A percentile compares a stretch with the other conserved stretches of the same genome.
Evolutionary conservation across 345 rosid genomes (phyloP).

Genomic region (Mangifera indica): DNA sequence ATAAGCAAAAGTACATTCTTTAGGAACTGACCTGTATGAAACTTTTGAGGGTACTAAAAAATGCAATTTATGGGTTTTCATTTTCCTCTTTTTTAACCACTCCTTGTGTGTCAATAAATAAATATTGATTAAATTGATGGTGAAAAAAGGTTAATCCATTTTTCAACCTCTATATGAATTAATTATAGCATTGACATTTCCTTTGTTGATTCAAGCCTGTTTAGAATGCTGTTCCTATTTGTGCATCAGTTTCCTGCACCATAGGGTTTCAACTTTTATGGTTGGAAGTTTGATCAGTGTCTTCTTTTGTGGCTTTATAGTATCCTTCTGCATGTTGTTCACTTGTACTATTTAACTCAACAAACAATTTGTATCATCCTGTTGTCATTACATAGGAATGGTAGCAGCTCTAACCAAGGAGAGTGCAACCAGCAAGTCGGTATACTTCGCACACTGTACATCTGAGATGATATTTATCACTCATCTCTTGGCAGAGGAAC

Average conservation of each 20-base stretch:
- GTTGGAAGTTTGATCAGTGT: background rate
- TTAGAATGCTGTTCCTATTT: too few relatives aligned
- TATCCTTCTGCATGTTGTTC: background rate
- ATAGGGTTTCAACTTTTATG: background rate
- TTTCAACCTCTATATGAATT: too few relatives aligned
- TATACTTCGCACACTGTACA: slow-evolving; percentile 93
- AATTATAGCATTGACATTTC: too few relatives aligned
- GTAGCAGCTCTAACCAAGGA: slow-evolving; percentile 88
- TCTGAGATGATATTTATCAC: slow-evolving; percentile 99
- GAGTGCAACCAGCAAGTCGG: slow-evolving; percentile 98
- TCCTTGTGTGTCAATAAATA: too few relatives aligned
- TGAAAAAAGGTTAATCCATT: too few relatives aligned
- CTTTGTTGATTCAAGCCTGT: too few relatives aligned
- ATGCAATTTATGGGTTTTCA: too few relatives aligned
- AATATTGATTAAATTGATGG: too few relatives aligned
- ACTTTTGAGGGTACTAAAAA: background rate
- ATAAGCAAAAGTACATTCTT: background rate
- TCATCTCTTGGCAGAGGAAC: slow-evolving; percentile 88
- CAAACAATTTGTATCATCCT: background rate
- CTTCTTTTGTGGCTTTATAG: background rate
- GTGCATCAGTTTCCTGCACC: slow-evolving; percentile 5
- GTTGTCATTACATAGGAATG: slow-evolving; percentile 66
- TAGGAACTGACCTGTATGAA: background rate
- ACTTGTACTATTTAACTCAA: background rate
- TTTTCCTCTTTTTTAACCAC: too few relatives aligned